Conservation (phyloP, 306 rosid genomes). For the Malus sylvestris region DNA sequence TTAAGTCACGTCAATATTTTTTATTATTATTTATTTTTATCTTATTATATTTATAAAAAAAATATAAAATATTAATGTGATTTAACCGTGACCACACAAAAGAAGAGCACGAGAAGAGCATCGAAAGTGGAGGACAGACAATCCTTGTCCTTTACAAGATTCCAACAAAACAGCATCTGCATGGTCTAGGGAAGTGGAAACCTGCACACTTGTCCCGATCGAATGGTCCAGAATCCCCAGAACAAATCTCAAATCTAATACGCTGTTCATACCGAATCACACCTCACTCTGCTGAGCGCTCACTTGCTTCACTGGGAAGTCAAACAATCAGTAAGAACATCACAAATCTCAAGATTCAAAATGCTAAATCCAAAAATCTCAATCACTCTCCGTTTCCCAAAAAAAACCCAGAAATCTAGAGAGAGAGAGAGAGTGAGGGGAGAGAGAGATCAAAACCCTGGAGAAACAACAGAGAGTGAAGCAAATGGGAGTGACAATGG, state of each 20-base stretch:
- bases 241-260: background rate
- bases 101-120: too few species aligned
- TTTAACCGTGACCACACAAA: too few species aligned
- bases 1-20: too few species aligned
- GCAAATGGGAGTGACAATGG: constrained; percentile 80
- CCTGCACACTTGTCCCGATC: background rate
- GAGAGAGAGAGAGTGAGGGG: background rate
- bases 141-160: background rate
- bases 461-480: background rate
- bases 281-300: background rate
- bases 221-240: background rate
- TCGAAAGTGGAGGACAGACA: too few species aligned
- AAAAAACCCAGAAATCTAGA: background rate
- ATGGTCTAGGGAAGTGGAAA: background rate
- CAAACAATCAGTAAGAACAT: background rate
- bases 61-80: too few species aligned
- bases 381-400: background rate
- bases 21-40: too few species aligned
- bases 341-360: background rate
- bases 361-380: background rate
- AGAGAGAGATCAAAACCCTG: too few species aligned
- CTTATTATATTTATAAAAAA: too few species aligned
- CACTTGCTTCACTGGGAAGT: background rate
- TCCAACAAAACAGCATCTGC: background rate
- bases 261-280: background rate